A percentile compares a stretch with the other conserved stretches of the same genome.
Evolutionary conservation across 352 stramenopile species (phyloP).

Genomic region (Phytophthora macrochlamydospora): DNA sequence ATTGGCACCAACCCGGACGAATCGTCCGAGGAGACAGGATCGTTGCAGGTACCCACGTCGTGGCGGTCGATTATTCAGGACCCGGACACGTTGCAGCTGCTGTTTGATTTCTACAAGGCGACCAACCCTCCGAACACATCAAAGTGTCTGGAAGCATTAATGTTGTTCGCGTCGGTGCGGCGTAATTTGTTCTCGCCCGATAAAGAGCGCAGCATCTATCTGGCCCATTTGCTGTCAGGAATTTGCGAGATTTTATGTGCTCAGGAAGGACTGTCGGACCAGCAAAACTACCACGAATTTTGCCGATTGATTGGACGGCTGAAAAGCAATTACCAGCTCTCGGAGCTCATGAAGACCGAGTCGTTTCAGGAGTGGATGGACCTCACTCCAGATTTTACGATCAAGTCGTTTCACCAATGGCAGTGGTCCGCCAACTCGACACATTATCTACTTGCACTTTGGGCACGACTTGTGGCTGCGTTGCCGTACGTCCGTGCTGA

Average conservation of each 20-base stretch:
- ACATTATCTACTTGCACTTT: slow-evolving; percentile 97
- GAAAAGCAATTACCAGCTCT: slow-evolving; percentile 99
- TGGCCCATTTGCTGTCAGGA: slow-evolving; percentile 92
- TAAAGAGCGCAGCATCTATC: slow-evolving; percentile 94
- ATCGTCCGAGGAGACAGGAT: slow-evolving; percentile 96
- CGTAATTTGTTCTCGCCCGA: slow-evolving; percentile 97
- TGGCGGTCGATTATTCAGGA: slow-evolving; percentile 96
- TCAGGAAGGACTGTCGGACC: slow-evolving; percentile 96
- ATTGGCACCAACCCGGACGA: slow-evolving; percentile 99
- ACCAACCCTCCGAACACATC: slow-evolving; percentile 92
- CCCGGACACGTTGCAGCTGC: slow-evolving; percentile 91
- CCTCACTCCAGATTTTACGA: slow-evolving; percentile 95
- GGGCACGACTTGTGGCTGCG: slow-evolving; percentile 95
- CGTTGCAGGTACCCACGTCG: slow-evolving; percentile 96
- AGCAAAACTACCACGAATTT: slow-evolving; percentile 99
- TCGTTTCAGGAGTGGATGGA: slow-evolving; percentile 98
- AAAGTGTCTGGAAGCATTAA: slow-evolving; percentile 96
- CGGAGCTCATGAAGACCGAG: slow-evolving; percentile 96
- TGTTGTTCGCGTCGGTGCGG: slow-evolving; percentile 95
- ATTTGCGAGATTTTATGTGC: slow-evolving; percentile 95
- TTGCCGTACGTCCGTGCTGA: slow-evolving; percentile 95
- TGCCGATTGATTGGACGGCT: slow-evolving; percentile 96
- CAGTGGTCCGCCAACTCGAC: slow-evolving; percentile 95
- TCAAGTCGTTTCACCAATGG: slow-evolving; percentile 97
- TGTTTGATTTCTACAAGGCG: slow-evolving; percentile 98